Percentiles rank a stretch among this genome's conserved stretches.
Conservation (phyloP, 495 filamentous ascomycete genomes). For the Oleoguttula mirabilis region DNA sequence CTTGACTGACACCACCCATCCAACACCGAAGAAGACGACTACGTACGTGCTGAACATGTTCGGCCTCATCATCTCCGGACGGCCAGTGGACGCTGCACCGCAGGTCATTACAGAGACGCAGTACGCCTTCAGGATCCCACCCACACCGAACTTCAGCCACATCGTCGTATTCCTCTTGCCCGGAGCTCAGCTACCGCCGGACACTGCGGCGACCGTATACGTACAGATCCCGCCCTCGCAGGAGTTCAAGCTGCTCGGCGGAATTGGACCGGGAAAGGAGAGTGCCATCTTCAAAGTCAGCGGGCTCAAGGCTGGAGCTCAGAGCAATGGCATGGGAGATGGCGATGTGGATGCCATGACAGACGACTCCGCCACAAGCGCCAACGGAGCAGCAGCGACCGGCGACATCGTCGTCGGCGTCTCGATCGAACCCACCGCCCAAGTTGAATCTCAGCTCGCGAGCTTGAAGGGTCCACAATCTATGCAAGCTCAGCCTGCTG, state of each 20-base stretch:
- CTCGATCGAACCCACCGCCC: conserved; percentile 61
- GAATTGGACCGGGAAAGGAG: conserved; percentile 75
- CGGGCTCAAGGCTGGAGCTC: conserved; percentile 3
- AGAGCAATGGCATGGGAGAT: conserved; percentile 5
- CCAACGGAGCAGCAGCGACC: conserved; percentile 1
- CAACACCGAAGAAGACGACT: too few species aligned
- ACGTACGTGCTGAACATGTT: conserved; percentile 28
- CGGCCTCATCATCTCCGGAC: conserved; percentile 34
- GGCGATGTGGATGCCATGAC: conserved; percentile 33
- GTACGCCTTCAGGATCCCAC: conserved; percentile 50
- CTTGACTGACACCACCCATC: too few species aligned
- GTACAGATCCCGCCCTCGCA: conserved; percentile 48
- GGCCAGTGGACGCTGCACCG: conserved; percentile 51
- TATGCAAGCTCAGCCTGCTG: conserved; percentile 23
- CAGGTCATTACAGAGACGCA: conserved; percentile 50
- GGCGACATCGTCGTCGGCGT: conserved; percentile 61
- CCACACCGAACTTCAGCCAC: conserved; percentile 54
- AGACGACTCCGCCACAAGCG: conserved; percentile 19
- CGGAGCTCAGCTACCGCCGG: conserved; percentile 55
- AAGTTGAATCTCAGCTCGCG: conserved; percentile 56
- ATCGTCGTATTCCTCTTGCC: conserved; percentile 85
- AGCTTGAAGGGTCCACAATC: conserved; percentile 38
- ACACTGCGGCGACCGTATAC: conserved; percentile 81
- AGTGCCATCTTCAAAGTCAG: conserved; percentile 71
- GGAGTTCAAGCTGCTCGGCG: conserved; percentile 72